Evolutionary conservation across 306 rosid genomes (phyloP), one percentile per base, ranked within the genome.

Genomic region (Lathyrus aphaca): DNA sequence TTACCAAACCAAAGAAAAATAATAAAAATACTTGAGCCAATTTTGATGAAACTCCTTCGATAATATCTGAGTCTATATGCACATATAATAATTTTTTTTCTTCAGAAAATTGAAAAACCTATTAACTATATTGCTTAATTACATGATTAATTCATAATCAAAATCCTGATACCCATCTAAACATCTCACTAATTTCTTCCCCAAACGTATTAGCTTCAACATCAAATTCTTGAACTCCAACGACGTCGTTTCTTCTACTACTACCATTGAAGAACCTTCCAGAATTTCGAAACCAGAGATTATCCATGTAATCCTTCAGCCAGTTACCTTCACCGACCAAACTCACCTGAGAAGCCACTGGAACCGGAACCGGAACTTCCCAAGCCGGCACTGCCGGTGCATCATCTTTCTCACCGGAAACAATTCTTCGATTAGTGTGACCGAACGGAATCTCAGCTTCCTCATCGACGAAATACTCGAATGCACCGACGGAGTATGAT

Each of bases 121-220:
- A 13, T 4, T 55, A 55, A 55, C 40, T 56, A 56, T 56, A 14
- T 56, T 53, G 15, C 2, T 19, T 10, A 53, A 10, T 51, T 51
- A 4, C 16, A 46, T 15, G 19, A 8, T n/a, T 15, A 46, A 15
- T n/a, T 15, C 53, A 46, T 15, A n/a, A 15, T 51, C 69, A 90
- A 82, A 90, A 84, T 80, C 87, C 90, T 30, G 96, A 87, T 1
- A 88, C 75, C 98, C 98, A 93, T 16, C 94, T 84, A 50, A 93
- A 93, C 53, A 82, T 35, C 61, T 93, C 97, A 18, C 88, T 79
- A 5, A 93, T 85, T 80, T 93, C 97, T 42, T 86, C 88, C 42
- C 94, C 97, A 2, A 84, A 71, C 12, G 86, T 60, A 44, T 59
- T 66, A 1, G 82, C 79, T 54, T 90, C 97, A 15, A 79, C 29